These are phyloP conservation scores for Ramularia endophylla DNA, from an alignment of 2,329 filamentous ascomycete species.

Conservation along the genomic window DNA sequence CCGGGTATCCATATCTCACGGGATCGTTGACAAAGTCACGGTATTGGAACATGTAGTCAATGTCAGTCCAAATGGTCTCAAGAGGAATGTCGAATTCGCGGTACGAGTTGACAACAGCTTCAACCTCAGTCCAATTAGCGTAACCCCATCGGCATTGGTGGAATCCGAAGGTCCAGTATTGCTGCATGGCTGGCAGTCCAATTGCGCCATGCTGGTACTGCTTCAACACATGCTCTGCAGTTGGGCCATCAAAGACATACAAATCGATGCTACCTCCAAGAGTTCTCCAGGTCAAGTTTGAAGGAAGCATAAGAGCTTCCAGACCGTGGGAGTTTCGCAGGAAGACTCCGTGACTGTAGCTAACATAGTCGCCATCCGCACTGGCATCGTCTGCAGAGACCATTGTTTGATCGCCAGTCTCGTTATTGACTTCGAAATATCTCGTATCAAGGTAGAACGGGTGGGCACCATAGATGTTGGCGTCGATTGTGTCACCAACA, in stretches of 20 bases:
- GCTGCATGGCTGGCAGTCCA: slow-evolving; percentile 70
- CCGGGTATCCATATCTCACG: slow-evolving; percentile 45
- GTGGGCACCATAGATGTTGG: slow-evolving; percentile 69
- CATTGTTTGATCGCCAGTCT: slow-evolving; percentile 44
- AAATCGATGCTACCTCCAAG: slow-evolving; percentile 73
- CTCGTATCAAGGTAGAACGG: slow-evolving; percentile 75
- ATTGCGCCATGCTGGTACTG: slow-evolving; percentile 62
- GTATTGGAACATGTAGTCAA: slow-evolving; percentile 55
- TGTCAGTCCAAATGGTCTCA: slow-evolving; percentile 44
- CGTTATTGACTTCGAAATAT: slow-evolving; percentile 56
- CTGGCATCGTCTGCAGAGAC: slow-evolving; percentile 50
- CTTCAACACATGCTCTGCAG: slow-evolving; percentile 60
- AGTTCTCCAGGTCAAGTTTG: slow-evolving; percentile 65
- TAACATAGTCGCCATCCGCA: slow-evolving; percentile 52
- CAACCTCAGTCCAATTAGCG: slow-evolving; percentile 61
- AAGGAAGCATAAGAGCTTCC: slow-evolving; percentile 60
- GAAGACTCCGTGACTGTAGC: slow-evolving; percentile 71
- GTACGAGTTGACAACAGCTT: slow-evolving; percentile 52
- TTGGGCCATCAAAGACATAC: slow-evolving; percentile 72
- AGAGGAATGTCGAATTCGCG: slow-evolving; percentile 52
- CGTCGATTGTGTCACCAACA: slow-evolving; percentile 56
- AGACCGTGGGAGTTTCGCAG: slow-evolving; percentile 70
- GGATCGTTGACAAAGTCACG: slow-evolving; percentile 55
- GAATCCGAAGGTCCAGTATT: slow-evolving; percentile 75
- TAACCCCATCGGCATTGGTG: slow-evolving; percentile 86